Evolutionary conservation across 2,329 filamentous ascomycete genomes (phyloP).

Genomic region (Simplicillium aogashimaense): DNA sequence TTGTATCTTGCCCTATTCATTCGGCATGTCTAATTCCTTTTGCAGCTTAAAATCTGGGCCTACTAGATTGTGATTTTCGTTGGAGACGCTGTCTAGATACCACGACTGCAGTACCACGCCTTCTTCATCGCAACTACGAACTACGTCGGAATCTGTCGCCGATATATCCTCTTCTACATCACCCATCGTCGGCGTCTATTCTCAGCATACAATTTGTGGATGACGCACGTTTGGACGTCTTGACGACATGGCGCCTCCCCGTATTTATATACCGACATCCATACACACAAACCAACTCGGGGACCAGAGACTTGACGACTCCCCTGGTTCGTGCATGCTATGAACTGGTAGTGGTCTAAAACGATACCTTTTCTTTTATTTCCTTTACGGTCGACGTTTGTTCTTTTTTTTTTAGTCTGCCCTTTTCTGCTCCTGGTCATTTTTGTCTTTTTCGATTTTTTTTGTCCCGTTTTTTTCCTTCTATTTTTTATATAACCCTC

Average conservation of each 20-base stretch:
- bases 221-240: too few relatives aligned
- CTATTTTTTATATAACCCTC: constrained; percentile 3
- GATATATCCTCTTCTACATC: too few relatives aligned
- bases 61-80: constrained; percentile 41
- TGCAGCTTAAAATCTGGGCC: constrained; percentile 78
- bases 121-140: too few relatives aligned
- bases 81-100: constrained; percentile 17
- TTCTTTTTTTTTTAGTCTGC: constrained; percentile 12
- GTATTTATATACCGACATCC: too few relatives aligned
- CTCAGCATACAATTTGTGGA: too few relatives aligned
- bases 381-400: background rate
- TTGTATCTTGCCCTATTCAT: background rate
- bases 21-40: constrained; percentile 22
- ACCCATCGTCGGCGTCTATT: too few relatives aligned
- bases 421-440: constrained; percentile 4
- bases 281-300: too few relatives aligned
- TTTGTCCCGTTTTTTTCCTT: constrained; percentile 5
- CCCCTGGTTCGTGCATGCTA: too few relatives aligned
- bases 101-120: constrained; percentile 12
- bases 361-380: background rate
- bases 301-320: too few relatives aligned
- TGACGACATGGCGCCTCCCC: too few relatives aligned
- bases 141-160: too few relatives aligned
- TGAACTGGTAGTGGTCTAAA: too few relatives aligned
- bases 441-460: constrained; percentile 8